These are phyloP conservation scores for Gaertneriomyces semiglobifer DNA, from an alignment of 192 early-diverging fungal species.

Conservation along the genomic window DNA sequence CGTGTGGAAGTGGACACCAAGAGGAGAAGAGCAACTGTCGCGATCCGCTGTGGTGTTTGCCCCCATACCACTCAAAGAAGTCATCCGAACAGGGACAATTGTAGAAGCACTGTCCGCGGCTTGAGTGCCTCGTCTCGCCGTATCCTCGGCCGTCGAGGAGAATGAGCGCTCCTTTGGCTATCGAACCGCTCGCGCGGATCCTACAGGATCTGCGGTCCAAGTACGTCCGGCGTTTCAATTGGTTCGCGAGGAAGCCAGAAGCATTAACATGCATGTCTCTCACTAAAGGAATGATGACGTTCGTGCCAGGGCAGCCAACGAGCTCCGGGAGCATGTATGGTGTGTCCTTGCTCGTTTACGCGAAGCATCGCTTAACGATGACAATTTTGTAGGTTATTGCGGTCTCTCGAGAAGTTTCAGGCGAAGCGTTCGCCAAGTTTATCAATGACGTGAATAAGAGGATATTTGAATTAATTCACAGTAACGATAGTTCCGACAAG, in stretches of 20 bases:
- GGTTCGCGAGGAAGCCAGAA: neutral
- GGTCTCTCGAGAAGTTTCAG: conserved; percentile 65
- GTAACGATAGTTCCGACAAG: conserved; percentile 71
- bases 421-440: conserved; percentile 68
- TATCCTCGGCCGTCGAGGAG: neutral
- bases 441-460: conserved; percentile 74
- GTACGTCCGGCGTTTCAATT: neutral
- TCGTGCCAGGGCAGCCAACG: conserved; percentile 53
- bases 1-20: too few species aligned
- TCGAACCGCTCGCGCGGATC: conserved; percentile 14
- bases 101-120: neutral
- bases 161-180: conserved; percentile 15
- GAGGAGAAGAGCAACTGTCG: too few species aligned
- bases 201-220: conserved; percentile 16
- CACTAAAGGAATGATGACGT: conserved; percentile 59
- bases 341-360: neutral
- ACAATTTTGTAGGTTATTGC: conserved; percentile 39
- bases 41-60: too few species aligned
- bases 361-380: neutral
- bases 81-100: neutral
- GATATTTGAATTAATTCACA: conserved; percentile 77
- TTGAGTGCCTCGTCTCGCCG: too few species aligned
- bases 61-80: neutral
- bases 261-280: too few species aligned
- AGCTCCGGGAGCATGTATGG: conserved; percentile 63